These are phyloP conservation scores for Hypoxylon sp. DNA, from an alignment of 2,329 filamentous ascomycete species.

Conservation along the genomic window DNA sequence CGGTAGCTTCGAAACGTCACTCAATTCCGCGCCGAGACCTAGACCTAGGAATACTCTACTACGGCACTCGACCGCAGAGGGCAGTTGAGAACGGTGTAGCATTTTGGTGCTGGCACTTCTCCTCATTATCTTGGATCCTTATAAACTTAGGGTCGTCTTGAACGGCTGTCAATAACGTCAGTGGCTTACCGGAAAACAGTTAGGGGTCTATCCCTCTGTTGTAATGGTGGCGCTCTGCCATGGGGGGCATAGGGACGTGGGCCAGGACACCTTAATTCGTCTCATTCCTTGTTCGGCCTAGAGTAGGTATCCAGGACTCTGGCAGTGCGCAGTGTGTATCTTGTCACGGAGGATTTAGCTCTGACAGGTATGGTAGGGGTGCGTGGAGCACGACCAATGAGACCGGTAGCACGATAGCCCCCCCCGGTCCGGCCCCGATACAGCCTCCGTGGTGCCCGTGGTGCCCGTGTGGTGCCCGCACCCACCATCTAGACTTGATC, in stretches of 20 bases:
- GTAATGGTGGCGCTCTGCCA: constrained; percentile 27
- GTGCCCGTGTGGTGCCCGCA: constrained; percentile 28
- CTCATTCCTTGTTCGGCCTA: constrained; percentile 20
- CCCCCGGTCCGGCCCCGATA: constrained; percentile 33
- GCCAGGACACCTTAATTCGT: constrained; percentile 20
- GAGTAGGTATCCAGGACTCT: constrained; percentile 21
- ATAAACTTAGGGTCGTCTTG: constrained; percentile 14
- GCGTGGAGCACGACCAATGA: constrained; percentile 29
- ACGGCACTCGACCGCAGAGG: constrained; percentile 21
- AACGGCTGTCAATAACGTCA: constrained; percentile 30
- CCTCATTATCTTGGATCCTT: constrained; percentile 19
- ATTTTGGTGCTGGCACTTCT: constrained; percentile 19
- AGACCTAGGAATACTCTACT: constrained; percentile 22
- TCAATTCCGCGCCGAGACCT: constrained; percentile 25
- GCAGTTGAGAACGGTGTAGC: constrained; percentile 29
- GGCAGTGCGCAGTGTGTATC: constrained; percentile 17
- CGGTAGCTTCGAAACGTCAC: constrained; percentile 32
- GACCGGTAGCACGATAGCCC: constrained; percentile 15
- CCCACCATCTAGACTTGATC: constrained; percentile 34
- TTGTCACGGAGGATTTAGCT: constrained; percentile 31
- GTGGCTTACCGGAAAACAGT: constrained; percentile 27
- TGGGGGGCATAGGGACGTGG: constrained; percentile 24
- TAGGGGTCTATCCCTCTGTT: constrained; percentile 21
- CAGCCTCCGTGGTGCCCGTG: constrained; percentile 19
- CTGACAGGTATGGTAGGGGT: constrained; percentile 34